Conservation (phyloP, 805 yeast genomes). For the Suhomyces sp. region DNA sequence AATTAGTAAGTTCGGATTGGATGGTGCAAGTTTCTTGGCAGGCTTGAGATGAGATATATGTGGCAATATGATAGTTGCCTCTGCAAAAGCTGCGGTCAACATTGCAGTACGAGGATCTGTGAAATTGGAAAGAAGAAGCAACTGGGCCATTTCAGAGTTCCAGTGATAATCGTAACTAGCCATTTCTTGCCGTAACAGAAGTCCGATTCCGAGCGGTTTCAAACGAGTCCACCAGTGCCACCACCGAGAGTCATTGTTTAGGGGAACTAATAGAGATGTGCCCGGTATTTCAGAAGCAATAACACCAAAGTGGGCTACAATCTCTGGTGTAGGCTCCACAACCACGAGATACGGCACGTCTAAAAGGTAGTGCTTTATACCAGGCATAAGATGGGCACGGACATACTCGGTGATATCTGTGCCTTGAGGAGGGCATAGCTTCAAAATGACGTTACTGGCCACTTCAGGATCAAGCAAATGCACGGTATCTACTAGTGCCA, state of each 20-base stretch:
- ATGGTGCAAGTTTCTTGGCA: neutral
- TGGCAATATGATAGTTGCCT: neutral
- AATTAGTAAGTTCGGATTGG: constrained; percentile 14
- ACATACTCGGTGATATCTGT: neutral
- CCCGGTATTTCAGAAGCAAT: neutral
- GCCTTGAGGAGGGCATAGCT: neutral
- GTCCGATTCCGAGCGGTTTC: neutral
- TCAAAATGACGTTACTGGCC: neutral
- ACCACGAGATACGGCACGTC: neutral
- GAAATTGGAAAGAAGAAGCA: neutral
- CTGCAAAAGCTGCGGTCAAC: neutral
- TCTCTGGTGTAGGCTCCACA: neutral
- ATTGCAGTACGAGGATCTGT: neutral
- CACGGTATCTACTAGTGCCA: neutral
- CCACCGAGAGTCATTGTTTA: neutral
- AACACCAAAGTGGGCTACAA: neutral
- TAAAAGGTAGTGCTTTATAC: neutral
- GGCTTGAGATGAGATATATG: neutral
- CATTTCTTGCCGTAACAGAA: neutral
- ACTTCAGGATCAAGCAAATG: neutral
- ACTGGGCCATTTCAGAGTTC: neutral
- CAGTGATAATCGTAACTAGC: neutral
- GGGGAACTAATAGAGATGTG: neutral
- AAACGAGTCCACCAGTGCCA: neutral
- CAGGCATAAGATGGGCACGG: neutral